Conservation (phyloP, 1,284 basidiomycete species). For the Tremellales sp. region DNA sequence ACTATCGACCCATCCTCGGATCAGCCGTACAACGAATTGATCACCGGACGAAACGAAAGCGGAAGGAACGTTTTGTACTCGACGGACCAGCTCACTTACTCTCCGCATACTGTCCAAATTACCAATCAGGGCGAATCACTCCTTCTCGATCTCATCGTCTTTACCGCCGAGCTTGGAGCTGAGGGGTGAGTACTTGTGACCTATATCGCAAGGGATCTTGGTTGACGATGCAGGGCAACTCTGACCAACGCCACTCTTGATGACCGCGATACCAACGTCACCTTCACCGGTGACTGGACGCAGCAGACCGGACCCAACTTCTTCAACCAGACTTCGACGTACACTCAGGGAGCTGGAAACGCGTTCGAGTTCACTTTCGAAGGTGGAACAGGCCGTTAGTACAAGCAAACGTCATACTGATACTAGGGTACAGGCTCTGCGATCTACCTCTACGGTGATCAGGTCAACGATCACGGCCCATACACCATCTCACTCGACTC, state of each 20-base stretch:
- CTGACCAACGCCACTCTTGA: conserved; percentile 43
- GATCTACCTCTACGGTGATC: conserved; percentile 48
- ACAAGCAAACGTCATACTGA: too few relatives aligned
- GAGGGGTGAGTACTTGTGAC: conserved; percentile 27
- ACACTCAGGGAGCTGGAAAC: conserved; percentile 34
- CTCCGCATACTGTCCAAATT: conserved; percentile 27
- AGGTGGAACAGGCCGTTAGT: too few relatives aligned
- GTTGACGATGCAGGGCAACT: conserved; percentile 23
- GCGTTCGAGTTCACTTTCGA: conserved; percentile 36
- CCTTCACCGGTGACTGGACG: conserved; percentile 44
- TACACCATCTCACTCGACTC: conserved; percentile 43
- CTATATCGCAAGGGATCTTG: not conserved
- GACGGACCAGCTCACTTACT: conserved; percentile 15
- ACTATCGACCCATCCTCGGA: conserved; percentile 28
- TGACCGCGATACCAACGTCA: conserved; percentile 27
- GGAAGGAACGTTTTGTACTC: conserved; percentile 30
- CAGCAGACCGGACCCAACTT: conserved; percentile 40
- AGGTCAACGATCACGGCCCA: conserved; percentile 49
- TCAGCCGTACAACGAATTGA: conserved; percentile 16
- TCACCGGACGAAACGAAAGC: conserved; percentile 11
- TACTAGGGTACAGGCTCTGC: conserved; percentile 43
- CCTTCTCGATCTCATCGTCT: conserved; percentile 34
- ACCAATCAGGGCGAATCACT: conserved; percentile 34
- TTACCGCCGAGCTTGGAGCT: conserved; percentile 30
- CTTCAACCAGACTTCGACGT: conserved; percentile 35